phyloP scores from a whole-genome alignment of 495 filamentous ascomycete species.

The Cercophora scortea region DNA sequence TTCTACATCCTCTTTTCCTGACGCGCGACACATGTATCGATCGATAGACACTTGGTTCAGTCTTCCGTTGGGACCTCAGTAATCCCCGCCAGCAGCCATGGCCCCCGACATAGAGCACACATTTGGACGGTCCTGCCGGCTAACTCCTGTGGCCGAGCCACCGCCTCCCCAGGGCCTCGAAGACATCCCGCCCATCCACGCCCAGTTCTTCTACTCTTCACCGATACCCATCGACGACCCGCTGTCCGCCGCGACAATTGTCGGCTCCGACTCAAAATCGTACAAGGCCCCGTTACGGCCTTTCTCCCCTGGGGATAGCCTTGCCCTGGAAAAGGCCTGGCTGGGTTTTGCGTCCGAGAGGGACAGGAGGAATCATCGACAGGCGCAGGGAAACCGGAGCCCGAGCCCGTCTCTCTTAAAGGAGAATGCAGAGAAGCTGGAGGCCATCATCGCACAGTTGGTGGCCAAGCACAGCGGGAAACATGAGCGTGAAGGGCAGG shows the following conservation, averaged over 20 bases:
- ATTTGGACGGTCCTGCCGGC: slow-evolving; percentile 30
- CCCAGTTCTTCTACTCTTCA: slow-evolving; percentile 79
- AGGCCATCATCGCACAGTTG: slow-evolving; percentile 37
- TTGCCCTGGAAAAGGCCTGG: slow-evolving; percentile 68
- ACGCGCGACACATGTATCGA: too few species aligned
- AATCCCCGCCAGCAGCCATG: neutral
- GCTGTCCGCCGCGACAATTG: slow-evolving; percentile 56
- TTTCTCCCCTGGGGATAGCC: slow-evolving; percentile 68
- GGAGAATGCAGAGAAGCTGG: slow-evolving; percentile 30
- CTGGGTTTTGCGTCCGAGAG: slow-evolving; percentile 41
- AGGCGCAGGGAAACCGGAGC: slow-evolving; percentile 19
- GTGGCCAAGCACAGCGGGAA: slow-evolving; percentile 25
- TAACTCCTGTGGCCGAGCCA: slow-evolving; percentile 28
- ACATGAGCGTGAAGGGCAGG: slow-evolving; percentile 24
- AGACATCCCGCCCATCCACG: slow-evolving; percentile 45
- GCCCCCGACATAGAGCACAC: slow-evolving; percentile 18
- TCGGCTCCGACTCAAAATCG: slow-evolving; percentile 40
- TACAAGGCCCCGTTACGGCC: slow-evolving; percentile 58
- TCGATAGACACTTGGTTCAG: too few species aligned
- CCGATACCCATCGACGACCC: slow-evolving; percentile 75
- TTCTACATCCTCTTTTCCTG: too few species aligned
- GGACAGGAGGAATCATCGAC: slow-evolving; percentile 31
- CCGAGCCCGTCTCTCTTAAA: slow-evolving; percentile 24
- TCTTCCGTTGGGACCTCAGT: neutral
- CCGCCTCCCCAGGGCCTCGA: slow-evolving; percentile 24